Percentiles rank a stretch among this genome's conserved stretches.
phyloP scores from a whole-genome alignment of 1,284 basidiomycete species.

The Irpex sp. region DNA sequence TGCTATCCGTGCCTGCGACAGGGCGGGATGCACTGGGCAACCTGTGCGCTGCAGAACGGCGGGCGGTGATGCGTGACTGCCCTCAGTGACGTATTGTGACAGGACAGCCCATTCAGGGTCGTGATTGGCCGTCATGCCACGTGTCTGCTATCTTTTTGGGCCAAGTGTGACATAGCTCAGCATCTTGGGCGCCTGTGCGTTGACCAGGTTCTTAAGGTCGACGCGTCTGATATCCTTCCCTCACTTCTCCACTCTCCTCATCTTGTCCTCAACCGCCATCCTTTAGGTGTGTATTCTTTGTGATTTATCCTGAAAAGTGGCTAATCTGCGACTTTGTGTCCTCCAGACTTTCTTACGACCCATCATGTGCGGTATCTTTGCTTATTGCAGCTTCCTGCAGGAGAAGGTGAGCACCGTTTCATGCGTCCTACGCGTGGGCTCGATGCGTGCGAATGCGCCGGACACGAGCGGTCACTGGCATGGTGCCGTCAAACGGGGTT shows the following conservation, averaged over 20 bases:
- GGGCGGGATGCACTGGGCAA: neutral
- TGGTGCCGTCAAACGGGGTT: neutral
- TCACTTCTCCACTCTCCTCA: neutral
- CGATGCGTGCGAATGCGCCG: slow-evolving; percentile 1
- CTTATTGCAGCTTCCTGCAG: slow-evolving; percentile 89
- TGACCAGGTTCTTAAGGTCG: neutral
- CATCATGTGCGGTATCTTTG: slow-evolving; percentile 92
- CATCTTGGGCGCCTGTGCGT: neutral
- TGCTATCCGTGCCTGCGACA: neutral
- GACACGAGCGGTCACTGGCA: neutral
- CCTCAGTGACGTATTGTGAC: neutral
- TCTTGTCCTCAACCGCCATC: neutral
- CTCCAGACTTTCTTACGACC: slow-evolving; percentile 1
- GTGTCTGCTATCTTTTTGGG: neutral
- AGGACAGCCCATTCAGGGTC: neutral
- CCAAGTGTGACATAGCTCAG: neutral
- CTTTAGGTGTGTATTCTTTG: neutral
- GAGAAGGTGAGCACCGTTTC: slow-evolving; percentile 69
- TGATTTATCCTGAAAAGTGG: neutral
- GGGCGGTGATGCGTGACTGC: slow-evolving; percentile 1
- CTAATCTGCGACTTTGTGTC: neutral
- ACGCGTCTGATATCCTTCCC: neutral
- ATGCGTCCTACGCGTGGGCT: slow-evolving; percentile 1
- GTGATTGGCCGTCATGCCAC: neutral
- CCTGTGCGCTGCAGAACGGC: neutral